These are phyloP conservation scores for Ajuga chamaepitys DNA, from an alignment of 257 asterid species.

Conservation along the genomic window DNA sequence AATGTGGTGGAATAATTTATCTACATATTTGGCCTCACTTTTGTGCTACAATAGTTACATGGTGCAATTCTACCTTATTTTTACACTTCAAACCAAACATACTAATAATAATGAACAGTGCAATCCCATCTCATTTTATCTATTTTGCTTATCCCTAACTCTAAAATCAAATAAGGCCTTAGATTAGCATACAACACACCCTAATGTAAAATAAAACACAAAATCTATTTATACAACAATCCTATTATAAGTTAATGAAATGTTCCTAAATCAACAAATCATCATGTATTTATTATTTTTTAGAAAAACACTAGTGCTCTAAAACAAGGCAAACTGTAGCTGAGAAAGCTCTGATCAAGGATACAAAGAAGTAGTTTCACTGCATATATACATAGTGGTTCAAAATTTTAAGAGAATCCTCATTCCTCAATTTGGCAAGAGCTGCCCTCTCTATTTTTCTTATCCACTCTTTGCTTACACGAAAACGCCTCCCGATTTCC, in stretches of 20 bases:
- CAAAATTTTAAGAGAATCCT: conserved; percentile 36
- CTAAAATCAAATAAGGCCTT: too few relatives aligned
- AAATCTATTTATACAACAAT: background rate
- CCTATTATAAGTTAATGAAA: background rate
- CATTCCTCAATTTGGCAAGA: conserved; percentile 45
- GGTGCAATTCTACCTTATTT: too few relatives aligned
- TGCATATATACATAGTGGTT: conserved; percentile 39
- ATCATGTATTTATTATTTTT: background rate
- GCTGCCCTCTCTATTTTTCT: conserved; percentile 66
- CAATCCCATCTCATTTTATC: too few relatives aligned
- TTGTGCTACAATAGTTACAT: too few relatives aligned
- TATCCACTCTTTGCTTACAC: conserved; percentile 94
- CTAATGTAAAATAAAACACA: background rate
- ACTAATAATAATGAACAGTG: too few relatives aligned
- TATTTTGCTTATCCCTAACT: too few relatives aligned
- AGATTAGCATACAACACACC: background rate
- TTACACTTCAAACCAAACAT: too few relatives aligned
- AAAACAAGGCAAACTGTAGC: background rate
- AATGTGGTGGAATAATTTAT: too few relatives aligned
- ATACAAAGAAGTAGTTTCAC: background rate
- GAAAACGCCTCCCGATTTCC: conserved; percentile 58
- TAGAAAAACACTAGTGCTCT: background rate
- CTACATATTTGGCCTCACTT: too few relatives aligned
- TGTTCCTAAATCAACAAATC: conserved; percentile 6
- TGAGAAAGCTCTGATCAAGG: background rate